Base-by-base conservation (phyloP, 208 protist species). In the Trypanosoma vivax region DNA sequence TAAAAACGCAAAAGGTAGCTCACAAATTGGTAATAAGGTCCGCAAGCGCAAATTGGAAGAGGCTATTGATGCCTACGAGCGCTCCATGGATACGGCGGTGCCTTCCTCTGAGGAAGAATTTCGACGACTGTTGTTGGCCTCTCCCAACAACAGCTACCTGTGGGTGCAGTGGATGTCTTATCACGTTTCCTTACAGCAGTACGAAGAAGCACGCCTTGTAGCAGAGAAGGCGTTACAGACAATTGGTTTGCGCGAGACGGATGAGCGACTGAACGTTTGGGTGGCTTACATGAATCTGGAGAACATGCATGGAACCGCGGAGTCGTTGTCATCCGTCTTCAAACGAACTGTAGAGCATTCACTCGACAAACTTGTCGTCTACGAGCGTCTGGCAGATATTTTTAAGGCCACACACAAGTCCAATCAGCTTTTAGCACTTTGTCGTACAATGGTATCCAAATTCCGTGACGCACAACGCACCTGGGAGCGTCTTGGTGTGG, bases 161-260 rank as follows among this genome's bases (percentile, higher is more conserved):
- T 97, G 92, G 90, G 91, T 79, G 41, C 88, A 96, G 65, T 96
- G 92, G 76, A 96, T 96, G 88, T 81, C 92, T 6, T 71, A 90
- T 54, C 82, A 90, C 54, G 71, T 96, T 2, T 56, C 57, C 3
- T 54, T 92, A 43, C 77, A 89, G 40, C 76, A 96, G 61, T 79
- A 87, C 55, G 90, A 96, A 53, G 76, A 92, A 41, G 92, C 92
- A 13, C 76, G 90, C 5, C 74, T 88, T 45, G 80, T 97, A 18
- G 86, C 83, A 5, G 88, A 97, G 59, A 92, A 87, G 71, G 92
- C 92, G 16, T 71, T 97, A 23, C 64, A 54, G 23, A 92, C 83
- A 7, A 97, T 97, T 50, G 80, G 83, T 48, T 76, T 80, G 41
- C 63, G 71, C 0, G 85, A 96, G 55, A 58, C 76, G 42, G 47